Evolutionary conservation across 495 filamentous ascomycete genomes (phyloP).

Genomic region (Hypoxylon trugodes): DNA sequence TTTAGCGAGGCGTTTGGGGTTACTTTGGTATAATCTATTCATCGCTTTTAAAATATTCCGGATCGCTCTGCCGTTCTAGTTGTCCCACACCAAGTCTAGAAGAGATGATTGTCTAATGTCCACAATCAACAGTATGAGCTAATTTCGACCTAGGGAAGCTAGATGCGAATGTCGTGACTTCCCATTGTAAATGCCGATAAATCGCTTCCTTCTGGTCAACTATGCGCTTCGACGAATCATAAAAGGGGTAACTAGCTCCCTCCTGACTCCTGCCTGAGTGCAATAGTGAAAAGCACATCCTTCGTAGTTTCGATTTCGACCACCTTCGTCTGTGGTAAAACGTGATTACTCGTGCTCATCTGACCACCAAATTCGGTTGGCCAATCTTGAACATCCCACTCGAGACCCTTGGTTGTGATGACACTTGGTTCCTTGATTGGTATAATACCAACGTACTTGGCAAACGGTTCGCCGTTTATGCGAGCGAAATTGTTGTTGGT

Average conservation of each 20-base stretch:
- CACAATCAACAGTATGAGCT: not conserved
- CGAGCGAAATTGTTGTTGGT: slow-evolving; percentile 48
- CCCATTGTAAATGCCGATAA: not conserved
- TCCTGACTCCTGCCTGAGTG: slow-evolving; percentile 54
- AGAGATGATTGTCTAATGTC: not conserved
- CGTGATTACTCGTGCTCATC: slow-evolving; percentile 93
- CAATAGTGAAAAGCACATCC: slow-evolving; percentile 86
- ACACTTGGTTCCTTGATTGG: slow-evolving; percentile 75
- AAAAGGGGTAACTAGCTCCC: not conserved
- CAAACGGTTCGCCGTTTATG: slow-evolving; percentile 53
- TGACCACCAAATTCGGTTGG: slow-evolving; percentile 81
- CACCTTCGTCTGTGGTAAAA: slow-evolving; percentile 58
- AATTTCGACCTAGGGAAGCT: not conserved
- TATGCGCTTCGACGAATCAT: not conserved
- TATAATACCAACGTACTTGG: slow-evolving; percentile 81
- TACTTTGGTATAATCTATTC: slow-evolving; percentile 5
- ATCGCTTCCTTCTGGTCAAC: not conserved
- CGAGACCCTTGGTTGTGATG: slow-evolving; percentile 80
- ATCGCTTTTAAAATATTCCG: not conserved
- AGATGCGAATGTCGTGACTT: not conserved
- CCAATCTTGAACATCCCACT: slow-evolving; percentile 90
- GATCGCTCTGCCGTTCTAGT: not conserved
- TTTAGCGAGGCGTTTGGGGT: slow-evolving; percentile 36
- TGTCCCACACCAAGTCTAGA: not conserved
- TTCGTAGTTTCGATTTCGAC: slow-evolving; percentile 70